Conservation (phyloP, 129 eudicot species). For the Lactuca sativa region DNA sequence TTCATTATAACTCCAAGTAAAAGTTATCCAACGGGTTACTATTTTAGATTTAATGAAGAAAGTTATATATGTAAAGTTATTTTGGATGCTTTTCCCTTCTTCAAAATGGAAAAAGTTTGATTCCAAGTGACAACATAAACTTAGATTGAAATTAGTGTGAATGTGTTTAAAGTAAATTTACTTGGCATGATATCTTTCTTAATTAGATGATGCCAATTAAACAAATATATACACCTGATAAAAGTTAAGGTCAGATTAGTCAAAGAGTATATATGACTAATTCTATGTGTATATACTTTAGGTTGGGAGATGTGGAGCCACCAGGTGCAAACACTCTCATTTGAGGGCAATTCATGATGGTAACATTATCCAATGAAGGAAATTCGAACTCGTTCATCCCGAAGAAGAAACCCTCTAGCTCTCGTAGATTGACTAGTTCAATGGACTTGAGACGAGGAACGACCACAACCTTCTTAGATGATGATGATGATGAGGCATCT, state of each 20-base stretch:
- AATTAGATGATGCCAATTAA: too few species aligned
- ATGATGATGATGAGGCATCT: not conserved
- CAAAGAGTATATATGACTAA: slow-evolving; percentile 1
- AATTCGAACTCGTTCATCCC: slow-evolving; percentile 7
- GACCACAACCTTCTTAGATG: not conserved
- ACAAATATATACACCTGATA: too few species aligned
- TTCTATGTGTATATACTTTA: not conserved
- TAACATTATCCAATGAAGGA: not conserved
- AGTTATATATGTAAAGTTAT: too few species aligned
- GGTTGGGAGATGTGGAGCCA: not conserved
- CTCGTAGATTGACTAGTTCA: not conserved
- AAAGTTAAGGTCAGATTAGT: not conserved
- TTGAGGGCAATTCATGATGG: not conserved
- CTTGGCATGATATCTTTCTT: too few species aligned
- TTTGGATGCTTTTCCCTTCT: too few species aligned
- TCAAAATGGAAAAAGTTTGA: too few species aligned
- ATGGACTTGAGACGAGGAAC: slow-evolving; percentile 16
- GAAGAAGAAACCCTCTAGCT: slow-evolving; percentile 13
- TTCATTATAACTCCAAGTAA: too few species aligned
- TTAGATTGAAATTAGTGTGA: too few species aligned
- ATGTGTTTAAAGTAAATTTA: too few species aligned
- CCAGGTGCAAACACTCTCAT: slow-evolving; percentile 1
- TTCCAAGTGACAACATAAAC: too few species aligned
- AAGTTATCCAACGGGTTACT: too few species aligned
- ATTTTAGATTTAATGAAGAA: too few species aligned